Percentiles rank a stretch among this genome's conserved stretches.
These are phyloP conservation scores for Teratosphaeria zuluensis DNA, from an alignment of 2,329 filamentous ascomycete species.

Conservation along the genomic window DNA sequence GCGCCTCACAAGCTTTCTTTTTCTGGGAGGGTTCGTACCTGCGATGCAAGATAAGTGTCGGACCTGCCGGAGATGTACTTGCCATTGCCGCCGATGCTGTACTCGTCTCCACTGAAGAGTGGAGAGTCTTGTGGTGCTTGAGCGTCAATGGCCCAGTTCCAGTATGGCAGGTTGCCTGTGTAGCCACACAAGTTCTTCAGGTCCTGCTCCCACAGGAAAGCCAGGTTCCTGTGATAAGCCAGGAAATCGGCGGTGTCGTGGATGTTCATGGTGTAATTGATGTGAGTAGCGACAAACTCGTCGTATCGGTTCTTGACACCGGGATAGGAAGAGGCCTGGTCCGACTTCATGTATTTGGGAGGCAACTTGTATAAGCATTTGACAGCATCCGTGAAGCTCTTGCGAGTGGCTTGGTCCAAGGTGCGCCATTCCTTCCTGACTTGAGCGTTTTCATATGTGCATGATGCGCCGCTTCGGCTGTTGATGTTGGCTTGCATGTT, in stretches of 20 bases:
- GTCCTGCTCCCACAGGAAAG: conserved; percentile 35
- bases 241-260: conserved; percentile 25
- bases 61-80: conserved; percentile 16
- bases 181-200: conserved; percentile 35
- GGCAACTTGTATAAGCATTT: conserved; percentile 19
- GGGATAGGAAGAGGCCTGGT: conserved; percentile 16
- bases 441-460: conserved; percentile 21
- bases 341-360: conserved; percentile 18
- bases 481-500: conserved; percentile 19
- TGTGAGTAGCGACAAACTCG: conserved; percentile 22
- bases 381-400: conserved; percentile 23
- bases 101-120: conserved; percentile 46
- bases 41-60: conserved; percentile 17
- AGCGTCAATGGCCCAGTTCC: conserved; percentile 23
- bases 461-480: conserved; percentile 11
- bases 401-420: conserved; percentile 16
- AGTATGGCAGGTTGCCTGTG: conserved; percentile 30
- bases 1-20: conserved; percentile 2
- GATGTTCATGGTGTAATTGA: conserved; percentile 24
- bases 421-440: conserved; percentile 21
- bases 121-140: conserved; percentile 31
- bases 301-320: conserved; percentile 23
- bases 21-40: neutral
- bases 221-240: conserved; percentile 35
- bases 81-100: conserved; percentile 28